phyloP scores from a whole-genome alignment of 352 stramenopile genomes.

The Phytopythium oedochilum region DNA sequence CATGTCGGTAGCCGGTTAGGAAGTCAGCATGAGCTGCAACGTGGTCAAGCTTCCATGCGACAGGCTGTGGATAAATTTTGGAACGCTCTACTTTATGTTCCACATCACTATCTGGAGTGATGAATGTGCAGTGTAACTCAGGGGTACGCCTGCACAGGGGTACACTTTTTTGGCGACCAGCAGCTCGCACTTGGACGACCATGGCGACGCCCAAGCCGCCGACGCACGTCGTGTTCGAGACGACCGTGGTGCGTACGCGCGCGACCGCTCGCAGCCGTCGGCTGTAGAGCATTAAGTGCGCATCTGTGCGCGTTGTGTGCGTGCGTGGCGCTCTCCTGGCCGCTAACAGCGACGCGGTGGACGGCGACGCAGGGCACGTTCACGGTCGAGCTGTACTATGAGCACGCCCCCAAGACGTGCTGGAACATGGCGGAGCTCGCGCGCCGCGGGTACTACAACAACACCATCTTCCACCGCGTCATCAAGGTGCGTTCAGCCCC shows the following conservation, averaged over 20 bases:
- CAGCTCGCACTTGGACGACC: background rate
- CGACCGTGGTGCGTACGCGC: slow-evolving; percentile 47
- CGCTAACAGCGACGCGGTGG: background rate
- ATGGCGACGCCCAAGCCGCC: slow-evolving; percentile 27
- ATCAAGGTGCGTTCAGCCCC: slow-evolving; percentile 60
- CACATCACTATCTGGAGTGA: background rate
- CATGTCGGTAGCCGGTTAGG: background rate
- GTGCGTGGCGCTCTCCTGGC: background rate
- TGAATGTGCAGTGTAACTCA: background rate
- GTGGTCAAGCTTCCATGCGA: background rate
- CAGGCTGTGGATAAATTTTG: too few species aligned
- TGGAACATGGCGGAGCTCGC: slow-evolving; percentile 92
- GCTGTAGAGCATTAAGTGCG: background rate
- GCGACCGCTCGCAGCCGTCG: background rate
- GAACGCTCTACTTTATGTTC: background rate
- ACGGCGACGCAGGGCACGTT: slow-evolving; percentile 67
- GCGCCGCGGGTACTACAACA: slow-evolving; percentile 93
- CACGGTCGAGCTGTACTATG: slow-evolving; percentile 91
- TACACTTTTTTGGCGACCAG: background rate
- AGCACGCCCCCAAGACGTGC: slow-evolving; percentile 91
- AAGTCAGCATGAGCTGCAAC: background rate
- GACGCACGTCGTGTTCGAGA: slow-evolving; percentile 85
- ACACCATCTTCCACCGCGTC: slow-evolving; percentile 94
- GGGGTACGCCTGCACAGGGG: background rate
- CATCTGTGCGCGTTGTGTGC: background rate